Percentiles rank a stretch among this genome's conserved stretches.
Conservation (phyloP, 1,284 basidiomycete species). For the Pascua guehoae region DNA sequence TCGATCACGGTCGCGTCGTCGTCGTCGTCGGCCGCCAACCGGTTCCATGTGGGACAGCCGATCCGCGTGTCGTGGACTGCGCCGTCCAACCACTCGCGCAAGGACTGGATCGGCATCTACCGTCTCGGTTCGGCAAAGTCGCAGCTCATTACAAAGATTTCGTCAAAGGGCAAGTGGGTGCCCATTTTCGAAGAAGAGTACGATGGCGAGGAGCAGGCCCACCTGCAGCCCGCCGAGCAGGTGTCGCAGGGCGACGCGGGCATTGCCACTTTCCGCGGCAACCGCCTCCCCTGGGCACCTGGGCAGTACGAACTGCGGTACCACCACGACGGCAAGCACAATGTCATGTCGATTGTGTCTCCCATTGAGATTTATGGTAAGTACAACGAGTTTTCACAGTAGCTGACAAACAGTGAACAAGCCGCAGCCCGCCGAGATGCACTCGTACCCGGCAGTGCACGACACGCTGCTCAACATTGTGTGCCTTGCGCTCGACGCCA, state of each 20-base stretch:
- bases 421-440: conserved; percentile 49
- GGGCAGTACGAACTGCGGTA: conserved; percentile 79
- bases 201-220: conserved; percentile 76
- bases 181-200: conserved; percentile 89
- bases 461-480: conserved; percentile 70
- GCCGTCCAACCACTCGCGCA: conserved; percentile 79
- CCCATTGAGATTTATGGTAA: conserved; percentile 83
- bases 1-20: conserved; percentile 57
- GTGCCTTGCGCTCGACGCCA: conserved; percentile 77
- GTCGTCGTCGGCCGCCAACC: conserved; percentile 47
- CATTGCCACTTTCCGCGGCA: conserved; percentile 68
- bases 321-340: conserved; percentile 92
- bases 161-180: conserved; percentile 85
- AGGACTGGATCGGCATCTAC: conserved; percentile 97
- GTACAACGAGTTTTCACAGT: conserved; percentile 25
- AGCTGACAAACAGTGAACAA: conserved; percentile 17
- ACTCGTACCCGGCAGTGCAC: conserved; percentile 62
- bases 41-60: conserved; percentile 86
- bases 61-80: conserved; percentile 85
- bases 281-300: conserved; percentile 77
- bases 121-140: conserved; percentile 83
- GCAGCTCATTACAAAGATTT: conserved; percentile 76
- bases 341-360: conserved; percentile 79
- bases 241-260: conserved; percentile 56
- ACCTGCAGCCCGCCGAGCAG: conserved; percentile 38